Evolutionary conservation across 495 filamentous ascomycete species (phyloP), one percentile per base, ranked within the genome.

Genomic region (Trichoderma gamsii): DNA sequence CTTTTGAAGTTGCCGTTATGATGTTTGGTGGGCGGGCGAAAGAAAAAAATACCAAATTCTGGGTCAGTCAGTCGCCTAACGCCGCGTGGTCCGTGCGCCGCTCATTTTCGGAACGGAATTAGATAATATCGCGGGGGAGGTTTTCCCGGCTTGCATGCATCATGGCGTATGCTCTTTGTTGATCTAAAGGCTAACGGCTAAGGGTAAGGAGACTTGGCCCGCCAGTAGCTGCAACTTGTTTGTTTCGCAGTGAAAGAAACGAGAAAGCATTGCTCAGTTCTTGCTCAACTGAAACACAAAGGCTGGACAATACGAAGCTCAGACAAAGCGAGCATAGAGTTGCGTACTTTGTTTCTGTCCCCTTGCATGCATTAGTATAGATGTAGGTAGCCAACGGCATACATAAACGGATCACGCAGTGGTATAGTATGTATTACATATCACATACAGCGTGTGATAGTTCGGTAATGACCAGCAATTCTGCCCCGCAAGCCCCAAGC

Each of bases 41-140:
- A 13, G 27, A 61, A 61, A 61, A 29, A 61, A 21, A 29, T 12
- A 25, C 56, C 27, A 23, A 8, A 7, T 15, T 76, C 69, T 43
- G 74, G 21, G 27, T 72, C 35, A 21, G 59, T 67, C 41, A 71
- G 59, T 67, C 41, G 70, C 69, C 74, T 72, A 75, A 64, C 74
- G 68, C 21, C 75, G 68, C 32, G 76, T 74, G 15, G 71, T 75
- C 56, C 56, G 56, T 61, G 56, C 56, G 56, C 25, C 11, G 27
- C n/a, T 21, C 9, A 12, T 21, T 21, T 12, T 61, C 56, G 56
- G 56, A 61, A 61, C 56, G 56, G 56, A 61, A 61, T 61, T 61
- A 61, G 27, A 9, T 38, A 38, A 38, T 61, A 61, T 61, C 23
- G 56, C 56, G 56, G 56, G 56, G 56, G 56, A 32, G 44, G 56